A percentile compares a stretch with the other conserved stretches of the same genome.
Evolutionary conservation across 2,329 filamentous ascomycete genomes (phyloP).

Genomic region (Aureobasidium subglaciale): DNA sequence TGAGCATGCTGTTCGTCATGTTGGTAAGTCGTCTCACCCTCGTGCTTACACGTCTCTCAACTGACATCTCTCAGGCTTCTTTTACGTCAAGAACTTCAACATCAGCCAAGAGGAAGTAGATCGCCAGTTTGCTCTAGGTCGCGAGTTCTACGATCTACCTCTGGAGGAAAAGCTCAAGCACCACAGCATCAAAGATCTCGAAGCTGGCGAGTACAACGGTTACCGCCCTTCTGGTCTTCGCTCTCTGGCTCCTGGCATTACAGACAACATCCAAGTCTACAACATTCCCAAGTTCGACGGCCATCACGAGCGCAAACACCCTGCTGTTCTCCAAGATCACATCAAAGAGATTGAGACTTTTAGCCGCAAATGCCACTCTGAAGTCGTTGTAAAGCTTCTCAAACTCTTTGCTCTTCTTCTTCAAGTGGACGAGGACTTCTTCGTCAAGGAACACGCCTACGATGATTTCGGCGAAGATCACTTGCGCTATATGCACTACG

Average conservation of each 20-base stretch:
- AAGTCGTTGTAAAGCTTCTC: conserved; percentile 51
- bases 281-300: conserved; percentile 50
- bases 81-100: conserved; percentile 58
- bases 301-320: conserved; percentile 31
- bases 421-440: conserved; percentile 52
- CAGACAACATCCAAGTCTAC: conserved; percentile 53
- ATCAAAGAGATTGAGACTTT: conserved; percentile 52
- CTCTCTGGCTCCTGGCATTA: background rate
- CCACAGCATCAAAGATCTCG: conserved; percentile 26
- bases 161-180: conserved; percentile 54
- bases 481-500: conserved; percentile 57
- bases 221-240: conserved; percentile 17
- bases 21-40: background rate
- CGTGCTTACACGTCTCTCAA: background rate
- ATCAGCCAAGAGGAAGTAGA: conserved; percentile 55
- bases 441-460: conserved; percentile 52
- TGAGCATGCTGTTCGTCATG: conserved; percentile 41
- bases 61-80: conserved; percentile 40
- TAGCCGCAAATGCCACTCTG: conserved; percentile 43
- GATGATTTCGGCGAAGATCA: conserved; percentile 53
- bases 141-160: conserved; percentile 51
- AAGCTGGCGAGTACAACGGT: conserved; percentile 28
- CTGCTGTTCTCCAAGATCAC: conserved; percentile 42
- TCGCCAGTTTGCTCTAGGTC: conserved; percentile 54
- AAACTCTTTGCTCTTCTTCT: conserved; percentile 55